Evolutionary conservation across 371 early-diverging fungal genomes (phyloP), one percentile per base, ranked within the genome.

Genomic region (Nematocida sp.): DNA sequence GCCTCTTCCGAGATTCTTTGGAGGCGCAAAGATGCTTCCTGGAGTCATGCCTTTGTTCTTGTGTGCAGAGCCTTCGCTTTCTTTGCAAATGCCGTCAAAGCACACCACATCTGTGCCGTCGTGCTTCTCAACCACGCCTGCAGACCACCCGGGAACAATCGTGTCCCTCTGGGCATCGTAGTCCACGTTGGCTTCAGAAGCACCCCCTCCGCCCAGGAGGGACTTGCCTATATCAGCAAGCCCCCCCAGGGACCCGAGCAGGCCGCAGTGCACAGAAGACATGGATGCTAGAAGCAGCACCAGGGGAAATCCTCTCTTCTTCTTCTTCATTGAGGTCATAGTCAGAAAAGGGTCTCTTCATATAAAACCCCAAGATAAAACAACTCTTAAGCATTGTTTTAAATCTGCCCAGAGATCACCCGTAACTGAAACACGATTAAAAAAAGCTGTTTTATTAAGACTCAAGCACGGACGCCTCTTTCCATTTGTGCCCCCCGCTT

Each of bases 401-500:
- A 25, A 11, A 67, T 11, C 8, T 34, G 8, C 5, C 67, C 67
- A 67, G 49, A 23, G 32, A 56, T 13, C 1, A 15, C 1, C 1
- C 1, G 11, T 1, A 32, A n/a, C 34, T 23, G 32, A 66, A 34
- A 19, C 13, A 52, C 7, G 36, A 38, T 15, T 3, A 48, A 29
- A 13, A 15, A 62, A 62, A 43, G 8, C 5, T 13, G 3, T 37
- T 43, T 70, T 56, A 40, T 70, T 70, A 70, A 13, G 74, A 50
- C 1, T 49, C 32, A n/a, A 70, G n/a, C 11, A 29, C 36, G 1
- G 55, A 13, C 27, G 77, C n/a, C 57, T 82, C 81, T 40, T 79
- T 78, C 58, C 76, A 83, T 34, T 70, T 54, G 21, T 64, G 76
- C 49, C 49, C 43, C 17, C 54, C 53, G 23, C 56, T 74, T 29